Base-by-base conservation (phyloP, 2,329 filamentous ascomycete species). In the Claviceps cyperi region DNA sequence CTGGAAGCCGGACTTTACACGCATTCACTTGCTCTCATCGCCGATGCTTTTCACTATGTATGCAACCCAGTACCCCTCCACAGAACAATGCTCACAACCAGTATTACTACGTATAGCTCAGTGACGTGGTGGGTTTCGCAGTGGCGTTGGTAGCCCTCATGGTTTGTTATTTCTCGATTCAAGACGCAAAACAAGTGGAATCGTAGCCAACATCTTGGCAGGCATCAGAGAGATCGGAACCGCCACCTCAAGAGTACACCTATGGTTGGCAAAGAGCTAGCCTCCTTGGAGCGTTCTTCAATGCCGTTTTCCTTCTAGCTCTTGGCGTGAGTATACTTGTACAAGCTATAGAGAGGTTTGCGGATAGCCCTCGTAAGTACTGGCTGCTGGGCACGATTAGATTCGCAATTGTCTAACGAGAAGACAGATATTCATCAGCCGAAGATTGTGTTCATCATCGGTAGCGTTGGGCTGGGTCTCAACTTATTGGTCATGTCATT, bases 31-130 rank as follows among this genome's bases (percentile, higher is more conserved):
- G 83, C 83, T 1, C 69, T 90, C 2, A 70, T 89, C 24, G 84
- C 85, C 28, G 85, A 90, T 70, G 83, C 86, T 1, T 88, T 89
- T 57, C 85, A 89, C 61, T 86, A 87, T 60, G 81, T 84, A 87
- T 60, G 81, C 84, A 66, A 36, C 2, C 36, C 9, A 17, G 7
- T 21, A 24, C 4, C 22, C 28, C 28, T 32, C 28, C 9, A 32
- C 9, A 32, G 28, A 1, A 32, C 3, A 32, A 11, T 32, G 9
- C 28, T 32, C 28, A 32, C 9, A 32, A 32, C 4, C 3, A 32
- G 11, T 9, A 3, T n/a, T 6, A 19, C 28, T 6, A 8, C 11
- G 4, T 5, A 19, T 46, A 84, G 80, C 63, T 88, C 53, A 86
- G 83, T 57, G 84, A 89, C 57, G 65, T 88, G 1, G 73, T 87